Conservation (phyloP, 2,329 filamentous ascomycete species). For the Aureobasidium vineae region DNA sequence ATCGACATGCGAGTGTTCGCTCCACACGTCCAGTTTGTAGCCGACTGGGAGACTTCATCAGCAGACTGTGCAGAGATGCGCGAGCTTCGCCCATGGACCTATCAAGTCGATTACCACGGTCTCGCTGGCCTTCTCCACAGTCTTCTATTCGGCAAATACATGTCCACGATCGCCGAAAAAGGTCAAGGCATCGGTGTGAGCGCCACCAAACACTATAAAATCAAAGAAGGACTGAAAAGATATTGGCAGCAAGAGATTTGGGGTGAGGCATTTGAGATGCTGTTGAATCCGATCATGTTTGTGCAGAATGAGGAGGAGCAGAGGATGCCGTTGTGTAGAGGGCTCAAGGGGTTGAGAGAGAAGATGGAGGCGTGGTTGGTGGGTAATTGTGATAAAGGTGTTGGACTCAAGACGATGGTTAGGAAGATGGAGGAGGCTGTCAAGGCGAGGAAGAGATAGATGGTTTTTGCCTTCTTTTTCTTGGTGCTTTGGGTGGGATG, state of each 20-base stretch:
- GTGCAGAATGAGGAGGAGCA: slow-evolving; percentile 62
- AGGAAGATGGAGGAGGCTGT: slow-evolving; percentile 67
- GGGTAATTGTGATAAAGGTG: slow-evolving; percentile 75
- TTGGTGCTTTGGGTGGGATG: neutral
- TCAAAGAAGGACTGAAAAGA: slow-evolving; percentile 80
- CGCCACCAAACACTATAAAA: slow-evolving; percentile 67
- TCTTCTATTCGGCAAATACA: slow-evolving; percentile 91
- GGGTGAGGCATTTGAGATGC: slow-evolving; percentile 74
- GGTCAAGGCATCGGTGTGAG: slow-evolving; percentile 55
- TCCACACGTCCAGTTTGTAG: slow-evolving; percentile 78
- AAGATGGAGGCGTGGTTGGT: slow-evolving; percentile 83
- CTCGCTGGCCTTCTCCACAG: slow-evolving; percentile 84
- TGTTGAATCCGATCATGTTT: slow-evolving; percentile 76
- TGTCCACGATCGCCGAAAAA: slow-evolving; percentile 65
- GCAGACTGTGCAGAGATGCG: slow-evolving; percentile 96
- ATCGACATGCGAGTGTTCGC: slow-evolving; percentile 90
- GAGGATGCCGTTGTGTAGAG: slow-evolving; percentile 70
- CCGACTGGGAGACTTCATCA: slow-evolving; percentile 86
- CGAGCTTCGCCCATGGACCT: slow-evolving; percentile 92
- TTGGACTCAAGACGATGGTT: slow-evolving; percentile 56
- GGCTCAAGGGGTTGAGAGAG: slow-evolving; percentile 67
- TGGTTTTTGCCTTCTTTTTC: neutral
- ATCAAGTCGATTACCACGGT: slow-evolving; percentile 95
- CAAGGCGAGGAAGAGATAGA: slow-evolving; percentile 45
- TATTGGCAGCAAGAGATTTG: slow-evolving; percentile 98